Percentiles rank a stretch among this genome's conserved stretches.
phyloP scores from a whole-genome alignment of 345 rosid species.

The Syzygium aromaticum region DNA sequence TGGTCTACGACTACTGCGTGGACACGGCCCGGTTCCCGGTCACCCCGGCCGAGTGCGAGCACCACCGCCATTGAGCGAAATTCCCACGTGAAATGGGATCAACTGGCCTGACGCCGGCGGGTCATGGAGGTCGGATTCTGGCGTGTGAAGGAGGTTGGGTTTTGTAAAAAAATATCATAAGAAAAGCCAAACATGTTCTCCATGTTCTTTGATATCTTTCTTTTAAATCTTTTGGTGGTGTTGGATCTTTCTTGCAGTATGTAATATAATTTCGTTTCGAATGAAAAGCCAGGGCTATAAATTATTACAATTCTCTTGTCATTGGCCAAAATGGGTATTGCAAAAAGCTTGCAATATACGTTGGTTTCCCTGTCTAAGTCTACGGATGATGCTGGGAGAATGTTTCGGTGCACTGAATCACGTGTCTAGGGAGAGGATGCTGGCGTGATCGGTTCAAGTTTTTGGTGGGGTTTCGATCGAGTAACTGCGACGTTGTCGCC shows the following conservation, averaged over 20 bases:
- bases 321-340: background rate
- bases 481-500: background rate
- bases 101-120: background rate
- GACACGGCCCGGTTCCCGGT: conserved; percentile 72
- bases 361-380: background rate
- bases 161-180: background rate
- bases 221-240: background rate
- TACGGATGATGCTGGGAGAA: background rate
- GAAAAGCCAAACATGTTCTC: conserved; percentile 17
- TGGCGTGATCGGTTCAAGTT: background rate
- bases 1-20: conserved; percentile 82
- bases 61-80: conserved; percentile 58
- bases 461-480: background rate
- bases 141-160: background rate
- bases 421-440: background rate
- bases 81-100: background rate
- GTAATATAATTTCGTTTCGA: background rate
- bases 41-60: conserved; percentile 78
- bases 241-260: background rate
- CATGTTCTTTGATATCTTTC: conserved; percentile 11
- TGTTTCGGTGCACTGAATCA: background rate
- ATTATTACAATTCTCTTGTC: background rate
- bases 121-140: background rate
- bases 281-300: background rate
- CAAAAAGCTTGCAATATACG: background rate